Evolutionary conservation across 2,329 filamentous ascomycete species (phyloP), one percentile per base, ranked within the genome.

Genomic region (Microcyclospora pomicola): DNA sequence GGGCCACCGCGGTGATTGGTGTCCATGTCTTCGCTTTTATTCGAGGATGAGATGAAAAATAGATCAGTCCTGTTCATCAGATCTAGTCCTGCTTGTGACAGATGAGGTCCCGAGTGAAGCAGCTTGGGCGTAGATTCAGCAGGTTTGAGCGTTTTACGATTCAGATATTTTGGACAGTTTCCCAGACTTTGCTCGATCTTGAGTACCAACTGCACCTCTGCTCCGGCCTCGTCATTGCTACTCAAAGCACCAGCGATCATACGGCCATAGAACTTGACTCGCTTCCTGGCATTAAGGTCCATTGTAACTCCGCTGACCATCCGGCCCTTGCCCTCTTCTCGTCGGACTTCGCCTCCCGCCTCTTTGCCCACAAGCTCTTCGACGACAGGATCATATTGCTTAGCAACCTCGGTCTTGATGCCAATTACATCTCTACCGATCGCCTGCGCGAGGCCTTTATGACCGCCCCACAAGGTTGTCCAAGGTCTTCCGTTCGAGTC

Each of bases 101-200:
- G 60, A 3, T 62, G 58, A 2, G 66, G 46, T 2, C 60, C 62
- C 15, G 65, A 55, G 0, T 69, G 69, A 1, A 72, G 41, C 1
- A 77, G 56, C 34, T 59, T 59, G 9, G 81, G 73, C 11, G 64
- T 54, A 2, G 80, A 69, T 0, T 65, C 43, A 33, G 71, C 68
- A 5, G 71, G 67, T 2, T 60, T 53, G 30, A 92, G 73, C 2
- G 64, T 62, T 54, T 82, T 86, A 50, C 73, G 75, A 58, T 88
- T 91, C 27, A 93, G 55, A 50, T 93, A 93, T 59, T 93, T 93
- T 2, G 85, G 84, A 50, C 84, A 92, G 49, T 91, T 92, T 0
- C 82, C 73, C 7, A 92, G 52, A 46, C 75, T 81, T 57, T 82
- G 78, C 27, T 80, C 71, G 39, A 92, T 75, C 31, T 71, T 70